These are phyloP conservation scores for Salvia hispanica DNA, from an alignment of 257 asterid genomes.

Conservation along the genomic window DNA sequence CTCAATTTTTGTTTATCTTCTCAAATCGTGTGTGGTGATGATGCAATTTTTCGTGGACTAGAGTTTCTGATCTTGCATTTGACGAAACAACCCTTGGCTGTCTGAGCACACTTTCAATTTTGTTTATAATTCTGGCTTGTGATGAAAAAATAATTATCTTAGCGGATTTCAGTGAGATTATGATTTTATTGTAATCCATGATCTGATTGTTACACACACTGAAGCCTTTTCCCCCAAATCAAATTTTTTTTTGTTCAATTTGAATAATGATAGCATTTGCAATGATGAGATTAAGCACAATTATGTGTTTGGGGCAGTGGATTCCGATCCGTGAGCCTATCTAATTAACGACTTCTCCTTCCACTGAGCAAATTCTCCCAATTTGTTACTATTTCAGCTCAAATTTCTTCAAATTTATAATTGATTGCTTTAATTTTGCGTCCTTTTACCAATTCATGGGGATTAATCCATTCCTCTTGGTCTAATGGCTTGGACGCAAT, in stretches of 20 bases:
- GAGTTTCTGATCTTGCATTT: constrained; percentile 67
- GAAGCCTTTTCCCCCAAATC: constrained; percentile 43
- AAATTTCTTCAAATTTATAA: too few relatives aligned
- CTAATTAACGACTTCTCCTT: constrained; percentile 61
- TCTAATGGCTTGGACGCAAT: constrained; percentile 83
- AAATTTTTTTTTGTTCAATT: neutral
- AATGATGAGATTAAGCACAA: constrained; percentile 49
- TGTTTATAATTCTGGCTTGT: constrained; percentile 40
- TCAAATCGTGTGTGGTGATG: constrained; percentile 48
- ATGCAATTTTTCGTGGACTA: constrained; percentile 54
- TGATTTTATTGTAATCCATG: constrained; percentile 43
- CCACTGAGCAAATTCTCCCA: constrained; percentile 46
- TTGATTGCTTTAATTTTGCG: too few relatives aligned
- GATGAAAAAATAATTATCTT: constrained; percentile 73
- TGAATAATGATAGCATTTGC: constrained; percentile 12
- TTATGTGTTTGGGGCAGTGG: constrained; percentile 59
- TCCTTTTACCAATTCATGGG: constrained; percentile 86
- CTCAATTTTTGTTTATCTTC: too few relatives aligned
- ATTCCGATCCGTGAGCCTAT: constrained; percentile 55
- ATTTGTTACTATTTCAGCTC: neutral
- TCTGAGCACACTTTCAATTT: constrained; percentile 59
- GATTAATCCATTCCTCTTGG: constrained; percentile 54
- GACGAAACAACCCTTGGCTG: constrained; percentile 79
- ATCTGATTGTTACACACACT: constrained; percentile 98
- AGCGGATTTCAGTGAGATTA: constrained; percentile 96